Percentiles rank a stretch among this genome's conserved stretches.
Evolutionary conservation across 2,329 filamentous ascomycete species (phyloP).

Genomic region (Chrysosporium keratinophilum): DNA sequence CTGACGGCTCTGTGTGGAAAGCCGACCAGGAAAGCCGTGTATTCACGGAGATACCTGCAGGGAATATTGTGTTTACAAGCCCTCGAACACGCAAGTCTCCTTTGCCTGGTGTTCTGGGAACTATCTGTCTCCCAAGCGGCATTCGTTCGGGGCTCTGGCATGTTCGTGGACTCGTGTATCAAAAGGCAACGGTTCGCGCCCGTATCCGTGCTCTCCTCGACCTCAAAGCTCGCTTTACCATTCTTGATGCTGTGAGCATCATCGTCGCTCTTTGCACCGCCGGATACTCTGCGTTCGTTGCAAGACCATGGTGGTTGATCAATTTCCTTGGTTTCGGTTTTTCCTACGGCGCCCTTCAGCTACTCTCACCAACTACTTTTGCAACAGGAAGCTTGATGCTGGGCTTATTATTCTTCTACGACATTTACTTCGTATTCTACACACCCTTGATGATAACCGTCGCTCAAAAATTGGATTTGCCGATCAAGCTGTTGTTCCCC

Average conservation of each 20-base stretch:
- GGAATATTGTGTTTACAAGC: background rate
- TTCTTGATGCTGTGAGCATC: constrained; percentile 46
- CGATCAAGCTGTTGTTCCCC: constrained; percentile 82
- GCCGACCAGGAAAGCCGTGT: constrained; percentile 25
- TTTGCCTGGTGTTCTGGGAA: constrained; percentile 42
- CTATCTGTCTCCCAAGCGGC: constrained; percentile 36
- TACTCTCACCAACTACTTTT: constrained; percentile 85
- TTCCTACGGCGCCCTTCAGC: constrained; percentile 68
- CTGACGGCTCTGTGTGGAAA: constrained; percentile 42
- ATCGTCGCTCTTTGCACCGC: constrained; percentile 46
- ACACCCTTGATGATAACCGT: constrained; percentile 50
- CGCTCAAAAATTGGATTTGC: constrained; percentile 78
- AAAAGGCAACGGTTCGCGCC: constrained; percentile 43
- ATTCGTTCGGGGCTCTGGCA: constrained; percentile 39
- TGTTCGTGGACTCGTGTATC: constrained; percentile 39
- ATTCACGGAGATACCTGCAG: constrained; percentile 21
- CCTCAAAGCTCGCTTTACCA: constrained; percentile 34
- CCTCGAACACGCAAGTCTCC: constrained; percentile 34
- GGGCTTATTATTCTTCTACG: constrained; percentile 77
- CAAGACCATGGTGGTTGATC: constrained; percentile 60
- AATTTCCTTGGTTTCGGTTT: constrained; percentile 82
- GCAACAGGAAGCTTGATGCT: constrained; percentile 69
- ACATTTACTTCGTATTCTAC: constrained; percentile 61
- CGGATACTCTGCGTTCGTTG: constrained; percentile 54
- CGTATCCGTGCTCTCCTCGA: constrained; percentile 45